A percentile compares a stretch with the other conserved stretches of the same genome.
These are phyloP conservation scores for Globisporangium okanoganense DNA, from an alignment of 352 stramenopile genomes.

Conservation along the genomic window DNA sequence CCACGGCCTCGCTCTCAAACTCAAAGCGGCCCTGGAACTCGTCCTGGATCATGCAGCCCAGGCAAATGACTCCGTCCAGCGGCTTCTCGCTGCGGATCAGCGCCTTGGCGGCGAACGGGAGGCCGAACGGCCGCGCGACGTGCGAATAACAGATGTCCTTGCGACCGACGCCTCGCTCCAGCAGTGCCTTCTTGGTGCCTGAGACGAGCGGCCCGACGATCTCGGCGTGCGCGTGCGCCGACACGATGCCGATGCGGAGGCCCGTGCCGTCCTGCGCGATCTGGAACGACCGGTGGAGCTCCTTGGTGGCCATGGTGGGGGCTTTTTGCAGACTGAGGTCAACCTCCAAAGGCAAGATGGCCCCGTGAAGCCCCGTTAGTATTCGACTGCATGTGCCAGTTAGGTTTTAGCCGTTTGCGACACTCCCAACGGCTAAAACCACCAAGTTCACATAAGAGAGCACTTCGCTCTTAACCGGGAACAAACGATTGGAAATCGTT, in stretches of 20 bases:
- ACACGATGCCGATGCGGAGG: slow-evolving; percentile 50
- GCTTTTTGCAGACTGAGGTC: neutral
- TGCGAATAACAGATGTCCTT: slow-evolving; percentile 43
- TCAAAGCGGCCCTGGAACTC: slow-evolving; percentile 94
- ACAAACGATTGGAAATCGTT: too few relatives aligned
- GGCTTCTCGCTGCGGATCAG: slow-evolving; percentile 66
- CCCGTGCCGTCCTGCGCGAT: slow-evolving; percentile 16
- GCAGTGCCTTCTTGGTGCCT: slow-evolving; percentile 46
- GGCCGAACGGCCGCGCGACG: slow-evolving; percentile 93
- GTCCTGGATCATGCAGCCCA: slow-evolving; percentile 93
- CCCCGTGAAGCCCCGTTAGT: too few relatives aligned
- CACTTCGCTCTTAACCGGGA: too few relatives aligned
- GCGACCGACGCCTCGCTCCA: slow-evolving; percentile 43
- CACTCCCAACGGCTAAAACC: too few relatives aligned
- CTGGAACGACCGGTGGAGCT: neutral
- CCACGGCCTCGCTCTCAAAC: slow-evolving; percentile 94
- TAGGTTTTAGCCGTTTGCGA: too few relatives aligned
- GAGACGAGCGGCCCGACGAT: slow-evolving; percentile 39
- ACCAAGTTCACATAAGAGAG: too few relatives aligned
- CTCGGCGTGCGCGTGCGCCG: slow-evolving; percentile 47
- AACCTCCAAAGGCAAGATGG: too few relatives aligned
- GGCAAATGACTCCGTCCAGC: slow-evolving; percentile 94
- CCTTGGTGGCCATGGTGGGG: slow-evolving; percentile 14
- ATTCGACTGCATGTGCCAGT: too few relatives aligned
- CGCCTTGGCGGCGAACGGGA: slow-evolving; percentile 89